Evolutionary conservation across 108 stramenopile species (phyloP).

Genomic region (Epithemia pelagica): DNA sequence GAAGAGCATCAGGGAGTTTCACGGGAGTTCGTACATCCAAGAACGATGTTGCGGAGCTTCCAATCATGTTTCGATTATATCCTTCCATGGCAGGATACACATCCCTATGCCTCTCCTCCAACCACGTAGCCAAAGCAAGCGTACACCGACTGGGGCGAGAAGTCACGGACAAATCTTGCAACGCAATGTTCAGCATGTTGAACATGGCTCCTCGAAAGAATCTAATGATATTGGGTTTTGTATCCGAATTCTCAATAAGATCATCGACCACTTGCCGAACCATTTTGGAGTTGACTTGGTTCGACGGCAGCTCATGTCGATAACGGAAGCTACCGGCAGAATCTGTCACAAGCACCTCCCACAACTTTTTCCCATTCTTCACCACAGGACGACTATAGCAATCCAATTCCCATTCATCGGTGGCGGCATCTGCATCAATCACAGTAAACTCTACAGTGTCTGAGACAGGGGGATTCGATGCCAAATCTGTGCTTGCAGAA

Average conservation of each 20-base stretch:
- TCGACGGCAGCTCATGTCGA: constrained; percentile 55
- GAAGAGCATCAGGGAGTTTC: constrained; percentile 88
- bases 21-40: constrained; percentile 85
- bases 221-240: constrained; percentile 71
- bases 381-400: constrained; percentile 91
- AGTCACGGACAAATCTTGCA: constrained; percentile 74
- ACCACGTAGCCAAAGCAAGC: constrained; percentile 85
- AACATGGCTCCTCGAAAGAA: constrained; percentile 98
- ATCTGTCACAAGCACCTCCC: constrained; percentile 93
- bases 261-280: constrained; percentile 79
- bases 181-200: constrained; percentile 93
- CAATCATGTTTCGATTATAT: constrained; percentile 62
- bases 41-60: constrained; percentile 49
- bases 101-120: constrained; percentile 83
- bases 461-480: not conserved
- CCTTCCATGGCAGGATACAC: constrained; percentile 86
- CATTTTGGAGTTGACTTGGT: constrained; percentile 90
- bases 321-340: constrained; percentile 70
- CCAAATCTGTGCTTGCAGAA: not conserved
- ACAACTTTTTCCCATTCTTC: constrained; percentile 80
- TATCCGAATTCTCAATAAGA: constrained; percentile 66
- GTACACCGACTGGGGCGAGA: constrained; percentile 84
- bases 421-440: not conserved
- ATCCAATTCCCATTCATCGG: constrained; percentile 82
- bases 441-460: constrained; percentile 1